A percentile compares a stretch with the other conserved stretches of the same genome.
Conservation (phyloP, 2,329 filamentous ascomycete genomes). For the Hypoxylon sp. region DNA sequence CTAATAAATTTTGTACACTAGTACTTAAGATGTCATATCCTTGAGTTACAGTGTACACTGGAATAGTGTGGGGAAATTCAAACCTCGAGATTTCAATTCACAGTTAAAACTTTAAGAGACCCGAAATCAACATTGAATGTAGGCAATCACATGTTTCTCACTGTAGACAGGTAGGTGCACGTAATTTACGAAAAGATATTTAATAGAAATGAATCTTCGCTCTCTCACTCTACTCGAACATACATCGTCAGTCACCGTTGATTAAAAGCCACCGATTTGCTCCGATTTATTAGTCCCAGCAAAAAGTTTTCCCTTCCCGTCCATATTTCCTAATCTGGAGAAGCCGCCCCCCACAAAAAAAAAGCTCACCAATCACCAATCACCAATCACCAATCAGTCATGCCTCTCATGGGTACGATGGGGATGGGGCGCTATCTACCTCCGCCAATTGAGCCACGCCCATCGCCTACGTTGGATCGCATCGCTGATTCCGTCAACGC, state of each 20-base stretch:
- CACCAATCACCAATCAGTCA: slow-evolving; percentile 16
- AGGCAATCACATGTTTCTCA: not conserved
- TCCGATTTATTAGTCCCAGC: slow-evolving; percentile 34
- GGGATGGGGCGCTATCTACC: too few species aligned
- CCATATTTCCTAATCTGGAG: slow-evolving; percentile 19
- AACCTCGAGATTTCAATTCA: slow-evolving; percentile 3
- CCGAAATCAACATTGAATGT: not conserved
- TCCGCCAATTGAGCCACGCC: too few species aligned
- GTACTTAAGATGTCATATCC: not conserved
- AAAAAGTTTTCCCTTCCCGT: slow-evolving; percentile 30
- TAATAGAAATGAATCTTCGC: not conserved
- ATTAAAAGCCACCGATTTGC: slow-evolving; percentile 36
- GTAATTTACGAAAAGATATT: slow-evolving; percentile 3
- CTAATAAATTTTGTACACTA: not conserved
- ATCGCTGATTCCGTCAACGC: not conserved
- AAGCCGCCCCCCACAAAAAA: slow-evolving; percentile 21
- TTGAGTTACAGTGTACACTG: too few species aligned
- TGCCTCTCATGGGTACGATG: too few species aligned
- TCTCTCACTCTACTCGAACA: not conserved
- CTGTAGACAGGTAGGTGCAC: not conserved
- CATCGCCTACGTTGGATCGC: not conserved
- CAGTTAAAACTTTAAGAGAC: not conserved
- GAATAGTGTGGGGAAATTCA: not conserved
- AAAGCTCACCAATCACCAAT: slow-evolving; percentile 33
- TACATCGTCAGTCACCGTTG: slow-evolving; percentile 17